Conservation (phyloP, 2,329 filamentous ascomycete genomes). For the Aquanectria penicillioides region DNA sequence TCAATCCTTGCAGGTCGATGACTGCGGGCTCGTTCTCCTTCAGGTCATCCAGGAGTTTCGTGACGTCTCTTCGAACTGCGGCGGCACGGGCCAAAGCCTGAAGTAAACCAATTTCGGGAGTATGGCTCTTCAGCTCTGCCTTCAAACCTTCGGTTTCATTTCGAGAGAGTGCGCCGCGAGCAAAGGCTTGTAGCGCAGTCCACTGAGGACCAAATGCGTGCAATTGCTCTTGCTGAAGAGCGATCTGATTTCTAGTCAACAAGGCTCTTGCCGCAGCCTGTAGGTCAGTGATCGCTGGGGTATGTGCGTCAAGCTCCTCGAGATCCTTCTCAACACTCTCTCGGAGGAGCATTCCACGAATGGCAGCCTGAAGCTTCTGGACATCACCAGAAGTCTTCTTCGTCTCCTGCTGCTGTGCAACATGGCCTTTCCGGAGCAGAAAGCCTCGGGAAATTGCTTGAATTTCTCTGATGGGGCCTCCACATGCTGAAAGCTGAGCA, state of each 20-base stretch:
- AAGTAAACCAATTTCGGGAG: constrained; percentile 55
- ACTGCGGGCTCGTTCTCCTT: constrained; percentile 57
- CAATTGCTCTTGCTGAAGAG: constrained; percentile 61
- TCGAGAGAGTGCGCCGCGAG: constrained; percentile 61
- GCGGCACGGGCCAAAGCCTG: constrained; percentile 65
- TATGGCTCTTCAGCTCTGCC: constrained; percentile 58
- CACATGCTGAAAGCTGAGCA: constrained; percentile 69
- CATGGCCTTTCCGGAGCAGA: constrained; percentile 67
- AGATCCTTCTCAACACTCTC: constrained; percentile 64
- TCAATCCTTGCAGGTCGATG: constrained; percentile 64
- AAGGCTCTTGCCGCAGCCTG: constrained; percentile 75
- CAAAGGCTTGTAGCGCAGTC: constrained; percentile 54
- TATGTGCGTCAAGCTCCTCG: constrained; percentile 61
- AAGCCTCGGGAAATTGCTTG: constrained; percentile 75
- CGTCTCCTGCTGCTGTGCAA: constrained; percentile 66
- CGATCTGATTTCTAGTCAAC: constrained; percentile 65
- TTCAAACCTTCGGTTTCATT: constrained; percentile 55
- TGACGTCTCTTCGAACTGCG: constrained; percentile 62
- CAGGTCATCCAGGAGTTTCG: constrained; percentile 59
- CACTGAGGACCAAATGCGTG: constrained; percentile 60
- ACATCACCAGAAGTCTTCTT: constrained; percentile 62
- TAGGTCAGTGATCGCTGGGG: constrained; percentile 62
- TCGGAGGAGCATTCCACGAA: constrained; percentile 74
- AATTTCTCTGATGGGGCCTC: constrained; percentile 71
- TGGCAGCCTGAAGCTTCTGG: constrained; percentile 70